These are phyloP conservation scores for Talaromyces sp. DNA, from an alignment of 2,329 filamentous ascomycete genomes.

Conservation along the genomic window DNA sequence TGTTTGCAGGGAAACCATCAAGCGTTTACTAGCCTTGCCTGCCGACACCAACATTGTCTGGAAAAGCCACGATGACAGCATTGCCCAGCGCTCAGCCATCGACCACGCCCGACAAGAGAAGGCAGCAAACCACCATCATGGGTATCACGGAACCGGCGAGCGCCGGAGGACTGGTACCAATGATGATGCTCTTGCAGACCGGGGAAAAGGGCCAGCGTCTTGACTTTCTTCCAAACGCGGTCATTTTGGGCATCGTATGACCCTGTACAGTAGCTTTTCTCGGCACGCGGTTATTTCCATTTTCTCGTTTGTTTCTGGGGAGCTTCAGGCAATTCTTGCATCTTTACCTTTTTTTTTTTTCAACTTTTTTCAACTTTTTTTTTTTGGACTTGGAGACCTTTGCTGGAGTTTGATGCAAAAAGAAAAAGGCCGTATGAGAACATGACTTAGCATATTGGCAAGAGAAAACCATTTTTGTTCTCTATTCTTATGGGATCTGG, in stretches of 20 bases:
- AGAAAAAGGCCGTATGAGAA: slow-evolving; percentile 1
- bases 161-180: slow-evolving; percentile 38
- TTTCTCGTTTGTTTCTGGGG: slow-evolving; percentile 20
- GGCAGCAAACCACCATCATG: slow-evolving; percentile 35
- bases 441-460: slow-evolving; percentile 7
- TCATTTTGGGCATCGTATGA: slow-evolving; percentile 7
- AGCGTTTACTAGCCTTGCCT: slow-evolving; percentile 79
- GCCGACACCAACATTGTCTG: slow-evolving; percentile 86
- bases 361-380: not conserved
- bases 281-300: slow-evolving; percentile 31
- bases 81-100: slow-evolving; percentile 82
- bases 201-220: slow-evolving; percentile 34
- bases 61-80: slow-evolving; percentile 94
- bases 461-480: slow-evolving; percentile 15
- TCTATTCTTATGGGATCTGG: not conserved
- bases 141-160: slow-evolving; percentile 30
- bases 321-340: slow-evolving; percentile 36
- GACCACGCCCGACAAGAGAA: slow-evolving; percentile 91
- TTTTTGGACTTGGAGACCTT: slow-evolving; percentile 1
- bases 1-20: slow-evolving; percentile 75
- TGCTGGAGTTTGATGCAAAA: slow-evolving; percentile 2
- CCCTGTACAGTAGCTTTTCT: slow-evolving; percentile 32
- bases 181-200: slow-evolving; percentile 40
- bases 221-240: slow-evolving; percentile 17
- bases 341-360: slow-evolving; percentile 19